These are phyloP conservation scores for Coprinellus aureogranulatus DNA, from an alignment of 768 basidiomycete genomes.

Conservation along the genomic window DNA sequence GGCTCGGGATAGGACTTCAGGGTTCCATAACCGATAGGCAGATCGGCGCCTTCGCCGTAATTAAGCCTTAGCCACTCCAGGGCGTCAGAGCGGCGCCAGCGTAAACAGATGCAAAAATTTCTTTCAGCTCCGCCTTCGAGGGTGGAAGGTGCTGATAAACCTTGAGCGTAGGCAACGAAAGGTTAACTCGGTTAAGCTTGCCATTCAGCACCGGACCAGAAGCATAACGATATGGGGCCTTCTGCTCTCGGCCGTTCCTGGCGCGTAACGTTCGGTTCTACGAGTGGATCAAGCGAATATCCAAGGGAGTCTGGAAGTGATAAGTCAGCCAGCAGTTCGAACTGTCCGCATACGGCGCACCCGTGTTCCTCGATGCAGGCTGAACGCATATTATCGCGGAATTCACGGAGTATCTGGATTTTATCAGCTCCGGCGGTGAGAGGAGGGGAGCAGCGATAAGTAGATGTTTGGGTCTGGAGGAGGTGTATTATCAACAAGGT, in stretches of 20 bases:
- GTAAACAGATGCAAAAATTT: neutral
- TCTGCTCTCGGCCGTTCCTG: slow-evolving; percentile 24
- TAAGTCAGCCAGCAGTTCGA: neutral
- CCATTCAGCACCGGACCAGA: slow-evolving; percentile 2
- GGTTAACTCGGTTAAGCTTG: slow-evolving; percentile 24
- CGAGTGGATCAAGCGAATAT: neutral
- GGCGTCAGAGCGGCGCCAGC: neutral
- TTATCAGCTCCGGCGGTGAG: neutral
- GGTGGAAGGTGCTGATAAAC: slow-evolving; percentile 27
- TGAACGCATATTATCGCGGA: neutral
- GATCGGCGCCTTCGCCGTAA: neutral
- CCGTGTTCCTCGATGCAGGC: neutral
- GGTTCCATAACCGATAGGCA: neutral
- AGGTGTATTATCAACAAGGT: too few relatives aligned
- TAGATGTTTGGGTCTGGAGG: too few relatives aligned
- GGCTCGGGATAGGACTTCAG: neutral
- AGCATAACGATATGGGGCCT: slow-evolving; percentile 23
- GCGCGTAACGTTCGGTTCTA: slow-evolving; percentile 16
- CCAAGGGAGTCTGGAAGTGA: neutral
- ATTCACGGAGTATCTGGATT: neutral
- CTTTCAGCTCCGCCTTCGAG: slow-evolving; percentile 15
- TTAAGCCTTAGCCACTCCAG: slow-evolving; percentile 4
- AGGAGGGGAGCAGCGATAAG: too few relatives aligned
- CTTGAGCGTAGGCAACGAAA: slow-evolving; percentile 23
- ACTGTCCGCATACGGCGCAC: slow-evolving; percentile 1